A percentile compares a stretch with the other conserved stretches of the same genome.
Conservation (phyloP, 1,139 yeast species). For the Zygoascus sp. region DNA sequence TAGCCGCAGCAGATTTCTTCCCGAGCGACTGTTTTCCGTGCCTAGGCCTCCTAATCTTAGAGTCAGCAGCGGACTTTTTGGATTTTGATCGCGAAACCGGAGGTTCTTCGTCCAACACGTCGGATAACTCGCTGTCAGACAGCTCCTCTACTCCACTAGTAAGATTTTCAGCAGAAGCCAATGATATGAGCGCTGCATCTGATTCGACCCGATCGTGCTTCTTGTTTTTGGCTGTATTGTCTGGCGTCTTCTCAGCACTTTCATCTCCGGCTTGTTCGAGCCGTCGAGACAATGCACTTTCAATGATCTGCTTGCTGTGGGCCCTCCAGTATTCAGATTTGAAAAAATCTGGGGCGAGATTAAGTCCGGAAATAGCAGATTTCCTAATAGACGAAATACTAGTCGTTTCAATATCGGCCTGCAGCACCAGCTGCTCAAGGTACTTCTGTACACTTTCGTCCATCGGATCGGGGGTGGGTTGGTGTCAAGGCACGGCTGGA, state of each 20-base stretch:
- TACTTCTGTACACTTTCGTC: not conserved
- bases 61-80: too few relatives aligned
- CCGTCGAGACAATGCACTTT: constrained; percentile 17
- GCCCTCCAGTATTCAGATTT: constrained; percentile 21
- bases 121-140: not conserved
- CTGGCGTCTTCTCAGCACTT: not conserved
- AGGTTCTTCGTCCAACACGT: constrained; percentile 4
- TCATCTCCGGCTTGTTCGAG: not conserved
- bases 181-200: too few relatives aligned
- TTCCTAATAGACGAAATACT: constrained; percentile 22
- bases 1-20: too few relatives aligned
- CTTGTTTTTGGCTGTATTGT: not conserved
- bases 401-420: constrained; percentile 23
- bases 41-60: too few relatives aligned
- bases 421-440: not conserved
- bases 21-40: too few relatives aligned
- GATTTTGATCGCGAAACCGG: not conserved
- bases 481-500: not conserved
- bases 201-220: too few relatives aligned
- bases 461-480: not conserved
- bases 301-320: constrained; percentile 20
- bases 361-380: constrained; percentile 19
- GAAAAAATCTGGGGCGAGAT: constrained; percentile 22
- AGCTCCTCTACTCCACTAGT: not conserved
- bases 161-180: not conserved